Evolutionary conservation across 768 basidiomycete species (phyloP), one percentile per base, ranked within the genome.

Genomic region (Trametes villosa): DNA sequence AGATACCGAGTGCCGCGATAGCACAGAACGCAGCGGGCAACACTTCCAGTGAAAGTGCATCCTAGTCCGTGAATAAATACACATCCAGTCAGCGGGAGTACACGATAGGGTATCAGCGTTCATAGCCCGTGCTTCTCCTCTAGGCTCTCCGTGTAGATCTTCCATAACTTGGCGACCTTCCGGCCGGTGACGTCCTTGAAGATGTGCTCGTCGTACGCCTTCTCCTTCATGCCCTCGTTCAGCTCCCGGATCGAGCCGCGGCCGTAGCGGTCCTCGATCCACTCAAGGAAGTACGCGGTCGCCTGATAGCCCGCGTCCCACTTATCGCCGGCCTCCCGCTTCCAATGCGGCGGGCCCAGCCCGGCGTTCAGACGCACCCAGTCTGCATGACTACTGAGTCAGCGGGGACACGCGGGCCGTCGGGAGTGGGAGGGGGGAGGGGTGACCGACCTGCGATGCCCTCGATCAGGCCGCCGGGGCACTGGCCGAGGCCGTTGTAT

Each of bases 231-330:
- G 31, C 71, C 68, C 27, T 68, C 77, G 61, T 92, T 92, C 34
- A 93, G 76, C 67, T 79, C 79, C 41, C 77, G 79, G 9, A 92
- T 73, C 9, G 82, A 81, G 24, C 84, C 83, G 20, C 74, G 71
- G 12, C 86, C 83, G 57, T 81, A 80, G 22, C 77, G 76, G 24
- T 69, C 73, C 68, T 89, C 84, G 59, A 79, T 59, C 88, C 89
- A 92, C 53, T 84, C 81, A 53, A 92, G 81, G 68, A 93, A 92
- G 71, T 83, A 92, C 2, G 81, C 90, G 2, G 91, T 93, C 27
- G 77, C 79, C 40, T 85, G 83, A 71, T 92, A 93, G 15, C 91
- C 91, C 20, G 80, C 85, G 62, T 93, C 90, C 91, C 91, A 92
- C 42, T 79, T 79, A 7, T 76, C 72, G 7, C 79, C 61, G 17